Evolutionary conservation across 2,329 filamentous ascomycete species (phyloP).

Genomic region (Aspergillus jensenii): DNA sequence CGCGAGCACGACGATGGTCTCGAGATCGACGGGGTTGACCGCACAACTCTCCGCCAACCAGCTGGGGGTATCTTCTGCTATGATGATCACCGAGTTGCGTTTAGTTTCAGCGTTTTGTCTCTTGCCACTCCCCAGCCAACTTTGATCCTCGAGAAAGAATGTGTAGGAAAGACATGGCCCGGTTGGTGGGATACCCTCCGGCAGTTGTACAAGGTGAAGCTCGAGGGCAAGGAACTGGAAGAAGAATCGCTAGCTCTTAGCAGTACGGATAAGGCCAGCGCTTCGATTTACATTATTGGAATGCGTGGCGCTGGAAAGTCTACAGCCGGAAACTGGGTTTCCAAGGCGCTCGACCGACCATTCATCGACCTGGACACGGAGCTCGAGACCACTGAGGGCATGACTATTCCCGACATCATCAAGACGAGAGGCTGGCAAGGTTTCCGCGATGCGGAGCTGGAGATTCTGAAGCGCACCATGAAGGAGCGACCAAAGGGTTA

Average conservation of each 20-base stretch:
- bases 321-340: constrained; percentile 84
- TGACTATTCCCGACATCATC: constrained; percentile 84
- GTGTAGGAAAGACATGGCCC: constrained; percentile 96
- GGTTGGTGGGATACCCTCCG: constrained; percentile 95
- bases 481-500: constrained; percentile 72
- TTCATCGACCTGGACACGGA: constrained; percentile 87
- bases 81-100: constrained; percentile 95
- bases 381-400: constrained; percentile 71
- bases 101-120: constrained; percentile 94
- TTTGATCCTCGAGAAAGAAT: constrained; percentile 84
- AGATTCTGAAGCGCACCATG: constrained; percentile 70
- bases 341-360: constrained; percentile 69
- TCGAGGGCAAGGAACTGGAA: constrained; percentile 71
- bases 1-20: constrained; percentile 94
- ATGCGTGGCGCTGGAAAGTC: constrained; percentile 98
- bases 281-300: constrained; percentile 89
- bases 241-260: constrained; percentile 40
- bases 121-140: constrained; percentile 69
- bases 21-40: constrained; percentile 58
- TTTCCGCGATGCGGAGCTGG: constrained; percentile 78
- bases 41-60: constrained; percentile 55
- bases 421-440: constrained; percentile 78
- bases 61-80: constrained; percentile 81
- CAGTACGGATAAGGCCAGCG: constrained; percentile 42
- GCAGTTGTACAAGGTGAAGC: constrained; percentile 70